Conservation (phyloP, 129 eudicot genomes). For the Flaveria linearis region DNA sequence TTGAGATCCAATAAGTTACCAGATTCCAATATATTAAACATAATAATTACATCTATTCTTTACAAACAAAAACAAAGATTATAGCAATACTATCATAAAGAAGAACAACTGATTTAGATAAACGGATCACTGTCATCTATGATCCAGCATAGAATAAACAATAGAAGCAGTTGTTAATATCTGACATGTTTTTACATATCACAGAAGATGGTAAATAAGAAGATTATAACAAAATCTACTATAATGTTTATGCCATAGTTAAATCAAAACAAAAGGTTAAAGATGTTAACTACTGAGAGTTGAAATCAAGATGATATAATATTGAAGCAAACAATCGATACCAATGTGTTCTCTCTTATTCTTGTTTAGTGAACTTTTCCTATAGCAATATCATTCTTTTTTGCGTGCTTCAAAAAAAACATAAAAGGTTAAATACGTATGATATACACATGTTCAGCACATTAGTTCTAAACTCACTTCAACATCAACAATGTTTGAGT, state of each 20-base stretch:
- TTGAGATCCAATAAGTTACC: neutral
- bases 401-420: neutral
- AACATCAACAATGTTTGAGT: constrained; percentile 4
- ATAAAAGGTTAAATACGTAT: neutral
- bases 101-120: neutral
- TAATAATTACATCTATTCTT: neutral
- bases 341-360: neutral
- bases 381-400: neutral
- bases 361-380: neutral
- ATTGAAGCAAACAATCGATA: neutral
- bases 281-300: neutral
- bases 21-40: neutral
- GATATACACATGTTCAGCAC: constrained; percentile 4
- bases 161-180: neutral
- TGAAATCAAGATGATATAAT: neutral
- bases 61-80: neutral
- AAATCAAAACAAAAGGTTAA: neutral
- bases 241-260: neutral
- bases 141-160: neutral
- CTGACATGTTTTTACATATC: neutral
- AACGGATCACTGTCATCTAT: neutral
- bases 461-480: neutral
- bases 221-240: neutral
- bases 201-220: neutral
- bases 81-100: neutral